phyloP scores from a whole-genome alignment of 2,329 filamentous ascomycete species.

The Davidsoniella virescens region DNA sequence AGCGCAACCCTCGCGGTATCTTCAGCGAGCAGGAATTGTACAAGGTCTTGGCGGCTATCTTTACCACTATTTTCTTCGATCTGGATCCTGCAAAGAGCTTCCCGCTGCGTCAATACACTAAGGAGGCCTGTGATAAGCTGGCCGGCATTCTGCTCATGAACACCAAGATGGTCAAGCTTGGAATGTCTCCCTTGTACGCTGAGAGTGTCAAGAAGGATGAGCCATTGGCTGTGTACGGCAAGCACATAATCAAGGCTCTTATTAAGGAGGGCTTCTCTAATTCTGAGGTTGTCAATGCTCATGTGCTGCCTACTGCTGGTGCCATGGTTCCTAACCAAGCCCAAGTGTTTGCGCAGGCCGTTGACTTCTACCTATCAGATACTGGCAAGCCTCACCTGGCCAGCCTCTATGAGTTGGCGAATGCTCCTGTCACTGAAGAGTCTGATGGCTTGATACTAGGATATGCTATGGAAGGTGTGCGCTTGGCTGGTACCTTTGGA shows the following conservation, averaged over 20 bases:
- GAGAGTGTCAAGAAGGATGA: constrained; percentile 33
- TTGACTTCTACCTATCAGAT: constrained; percentile 54
- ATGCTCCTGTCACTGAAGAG: constrained; percentile 35
- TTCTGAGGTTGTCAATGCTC: constrained; percentile 53
- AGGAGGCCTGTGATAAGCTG: constrained; percentile 40
- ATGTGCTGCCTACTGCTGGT: constrained; percentile 50
- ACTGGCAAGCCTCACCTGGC: constrained; percentile 38
- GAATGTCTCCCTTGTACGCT: constrained; percentile 37
- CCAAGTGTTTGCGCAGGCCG: constrained; percentile 54
- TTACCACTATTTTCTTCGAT: constrained; percentile 48
- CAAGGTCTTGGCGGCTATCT: constrained; percentile 48
- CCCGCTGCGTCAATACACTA: constrained; percentile 41
- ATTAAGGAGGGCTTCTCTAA: constrained; percentile 44
- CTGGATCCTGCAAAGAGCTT: constrained; percentile 51
- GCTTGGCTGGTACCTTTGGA: constrained; percentile 47
- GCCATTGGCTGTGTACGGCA: constrained; percentile 45
- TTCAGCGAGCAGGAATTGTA: constrained; percentile 40
- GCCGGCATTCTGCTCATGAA: constrained; percentile 46
- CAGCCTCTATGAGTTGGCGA: constrained; percentile 44
- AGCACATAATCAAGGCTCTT: constrained; percentile 47
- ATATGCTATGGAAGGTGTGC: constrained; percentile 56
- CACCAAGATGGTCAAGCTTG: constrained; percentile 40
- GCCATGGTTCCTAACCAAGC: constrained; percentile 56
- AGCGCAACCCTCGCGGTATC: constrained; percentile 40
- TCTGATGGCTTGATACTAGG: constrained; percentile 48